Base-by-base conservation (phyloP, 2,329 filamentous ascomycete species). In the Hypoxylon sp. region DNA sequence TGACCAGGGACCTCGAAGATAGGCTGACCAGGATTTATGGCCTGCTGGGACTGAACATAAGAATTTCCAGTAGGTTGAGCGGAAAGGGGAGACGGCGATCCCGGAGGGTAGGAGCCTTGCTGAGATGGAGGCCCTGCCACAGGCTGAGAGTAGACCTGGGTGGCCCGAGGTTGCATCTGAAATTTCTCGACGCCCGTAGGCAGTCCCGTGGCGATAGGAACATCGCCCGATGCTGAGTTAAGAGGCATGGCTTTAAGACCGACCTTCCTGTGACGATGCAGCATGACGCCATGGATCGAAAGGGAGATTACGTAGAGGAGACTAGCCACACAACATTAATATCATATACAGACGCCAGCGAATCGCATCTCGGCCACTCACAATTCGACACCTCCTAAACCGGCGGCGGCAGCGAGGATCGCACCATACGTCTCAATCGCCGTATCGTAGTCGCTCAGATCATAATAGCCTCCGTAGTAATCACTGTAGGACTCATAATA, bases 221-320 rank as follows among this genome's bases (percentile, higher is more conserved):
- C 37, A 17, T 44, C 53, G 6, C 60, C 31, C 24, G 79, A 73
- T 17, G 61, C 71, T 71, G 72, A 76, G 69, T 15, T 15, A 31
- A 73, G 53, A 6, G 82, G 80, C 66, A 70, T 78, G 72, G 75
- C 78, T 72, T 81, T 82, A 5, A 83, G 77, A 17, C 83, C 83
- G 8, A 78, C 79, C 46, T 76, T 76, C 62, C 84, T 83, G 69
- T 86, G 84, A 13, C 81, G 79, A 71, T 81, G 77, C 11, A 85
- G 75, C 62, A 79, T 77, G 6, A 84, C 73, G 65, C 79, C 73
- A 72, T 83, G 79, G 4, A 84, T 77, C 11, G 79, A 68, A 17
- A 85, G 79, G 37, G 82, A 77, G 57, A 80, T 75, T 54, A 82
- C 55, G 69, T 81, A 84, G 51, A 85, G 79, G 2, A 82, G 58